Evolutionary conservation across 441 rosid species (phyloP), one percentile per base, ranked within the genome.

Genomic region (Adansonia rubrostipa): DNA sequence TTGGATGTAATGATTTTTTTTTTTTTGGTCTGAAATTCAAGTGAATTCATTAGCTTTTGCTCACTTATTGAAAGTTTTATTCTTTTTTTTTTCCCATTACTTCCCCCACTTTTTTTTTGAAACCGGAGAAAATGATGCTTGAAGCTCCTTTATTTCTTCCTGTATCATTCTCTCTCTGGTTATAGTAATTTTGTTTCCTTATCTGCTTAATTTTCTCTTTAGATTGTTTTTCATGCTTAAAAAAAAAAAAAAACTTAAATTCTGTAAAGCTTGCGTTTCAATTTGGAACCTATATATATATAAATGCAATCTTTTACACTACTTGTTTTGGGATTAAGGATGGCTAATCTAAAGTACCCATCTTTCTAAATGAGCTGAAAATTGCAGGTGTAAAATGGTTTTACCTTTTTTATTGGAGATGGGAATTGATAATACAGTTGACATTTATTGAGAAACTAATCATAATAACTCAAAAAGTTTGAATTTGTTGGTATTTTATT

Each of bases 291-390:
- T 5, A 8, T 54, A 53, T 72, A 17, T 3, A 72, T 54, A 72
- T 54, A 53, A 73, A 40, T 58, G 20, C 20, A 73, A 72, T n/a
- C 40, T 73, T 58, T 20, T 42, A 44, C 40, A 9, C 74, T 75
- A 64, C 13, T 60, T 57, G 44, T 68, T 78, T 72, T 15, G 2
- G 17, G 15, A 54, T 33, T 56, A 36, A 60, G 28, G 63, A 78
- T 71, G 76, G 69, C 80, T 81, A 80, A 77, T 72, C 81, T 81
- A 57, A 66, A 68, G 51, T 64, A 73, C 66, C 58, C 45, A 22
- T 9, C 63, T 45, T 67, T 13, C 45, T 67, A 17, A 72, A 73
- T 69, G 69, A 78, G 60, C 79, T 76, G 17, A 45, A 76, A 42
- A 17, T 42, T 33, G 5, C 63, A 36, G 15, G 75, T 17, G 54